These are phyloP conservation scores for Medicago lupulina DNA, from an alignment of 306 rosid species.

Conservation along the genomic window DNA sequence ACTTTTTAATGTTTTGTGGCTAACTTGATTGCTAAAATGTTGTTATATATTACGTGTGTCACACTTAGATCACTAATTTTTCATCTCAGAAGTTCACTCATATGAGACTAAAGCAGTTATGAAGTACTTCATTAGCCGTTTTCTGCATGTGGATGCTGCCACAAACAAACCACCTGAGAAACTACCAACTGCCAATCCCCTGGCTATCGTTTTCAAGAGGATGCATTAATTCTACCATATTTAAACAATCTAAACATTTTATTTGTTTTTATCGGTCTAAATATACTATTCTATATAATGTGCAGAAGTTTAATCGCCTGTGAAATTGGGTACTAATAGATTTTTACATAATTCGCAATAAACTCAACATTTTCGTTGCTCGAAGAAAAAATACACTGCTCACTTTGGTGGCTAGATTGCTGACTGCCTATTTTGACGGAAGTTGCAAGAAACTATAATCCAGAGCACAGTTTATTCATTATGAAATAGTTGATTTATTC, in stretches of 20 bases:
- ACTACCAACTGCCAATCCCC: too few species aligned
- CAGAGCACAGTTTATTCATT: not conserved
- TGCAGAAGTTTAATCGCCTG: not conserved
- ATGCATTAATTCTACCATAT: too few species aligned
- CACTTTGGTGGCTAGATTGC: not conserved
- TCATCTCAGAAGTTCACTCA: not conserved
- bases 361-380: too few species aligned
- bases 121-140: not conserved
- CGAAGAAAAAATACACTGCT: not conserved
- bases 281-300: too few species aligned
- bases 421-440: not conserved
- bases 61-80: not conserved
- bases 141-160: too few species aligned
- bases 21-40: constrained; percentile 1
- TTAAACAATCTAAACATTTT: not conserved
- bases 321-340: not conserved
- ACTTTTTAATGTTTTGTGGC: not conserved
- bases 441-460: not conserved
- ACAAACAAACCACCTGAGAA: too few species aligned
- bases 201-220: too few species aligned
- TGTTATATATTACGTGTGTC: not conserved
- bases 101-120: not conserved
- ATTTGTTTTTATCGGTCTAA: not conserved
- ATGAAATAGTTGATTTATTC: not conserved
- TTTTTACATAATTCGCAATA: too few species aligned